Conservation (phyloP, 768 basidiomycete species). For the Gautieria morchelliformis region DNA sequence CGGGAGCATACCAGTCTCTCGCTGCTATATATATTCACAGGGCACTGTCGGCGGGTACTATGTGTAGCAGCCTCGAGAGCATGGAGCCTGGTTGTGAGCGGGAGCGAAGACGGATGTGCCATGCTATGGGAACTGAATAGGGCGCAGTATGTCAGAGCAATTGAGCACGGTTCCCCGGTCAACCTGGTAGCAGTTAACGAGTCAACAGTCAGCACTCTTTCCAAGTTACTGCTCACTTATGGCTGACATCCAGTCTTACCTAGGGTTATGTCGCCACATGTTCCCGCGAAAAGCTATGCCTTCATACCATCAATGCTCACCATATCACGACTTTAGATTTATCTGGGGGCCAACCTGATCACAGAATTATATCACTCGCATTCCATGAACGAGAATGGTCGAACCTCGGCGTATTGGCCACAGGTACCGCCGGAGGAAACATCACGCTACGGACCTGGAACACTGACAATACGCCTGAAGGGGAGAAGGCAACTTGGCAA, state of each 20-base stretch:
- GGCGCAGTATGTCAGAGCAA: conserved; percentile 69
- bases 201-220: conserved; percentile 54
- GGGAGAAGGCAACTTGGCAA: conserved; percentile 63
- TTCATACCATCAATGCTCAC: conserved; percentile 83
- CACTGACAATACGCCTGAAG: conserved; percentile 59
- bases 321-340: conserved; percentile 66
- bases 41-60: conserved; percentile 60
- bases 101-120: conserved; percentile 78
- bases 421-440: conserved; percentile 65
- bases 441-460: conserved; percentile 82
- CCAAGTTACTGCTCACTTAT: neutral
- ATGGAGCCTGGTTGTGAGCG: conserved; percentile 80
- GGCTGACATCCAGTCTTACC: neutral
- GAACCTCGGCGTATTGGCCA: conserved; percentile 66
- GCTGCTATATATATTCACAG: conserved; percentile 22
- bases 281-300: conserved; percentile 55
- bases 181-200: conserved; percentile 74
- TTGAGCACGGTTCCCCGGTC: conserved; percentile 59
- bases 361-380: conserved; percentile 58
- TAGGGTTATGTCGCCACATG: conserved; percentile 87
- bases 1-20: conserved; percentile 21
- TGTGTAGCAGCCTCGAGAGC: conserved; percentile 65
- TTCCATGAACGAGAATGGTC: conserved; percentile 90
- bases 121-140: conserved; percentile 87
- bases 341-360: conserved; percentile 27